Evolutionary conservation across 805 yeast genomes (phyloP), one percentile per base, ranked within the genome.

Genomic region (Kodamaea restingae): DNA sequence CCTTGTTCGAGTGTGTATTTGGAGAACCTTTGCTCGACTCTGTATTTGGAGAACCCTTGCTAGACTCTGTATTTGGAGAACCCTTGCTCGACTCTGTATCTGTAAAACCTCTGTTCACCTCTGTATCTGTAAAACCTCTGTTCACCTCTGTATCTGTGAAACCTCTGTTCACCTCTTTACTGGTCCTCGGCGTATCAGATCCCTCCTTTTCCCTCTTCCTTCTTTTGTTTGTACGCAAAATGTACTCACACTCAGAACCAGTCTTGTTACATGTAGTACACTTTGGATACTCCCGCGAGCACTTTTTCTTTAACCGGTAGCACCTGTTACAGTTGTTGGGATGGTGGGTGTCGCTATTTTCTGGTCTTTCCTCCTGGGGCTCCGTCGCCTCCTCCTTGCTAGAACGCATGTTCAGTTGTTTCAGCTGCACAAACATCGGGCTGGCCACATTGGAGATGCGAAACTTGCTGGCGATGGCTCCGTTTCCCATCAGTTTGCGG

Each of bases 271-370:
- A 68, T 46, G 64, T 58, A 30, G 53, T 48, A 38, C 74, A 68
- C 38, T 46, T 50, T 7, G 73, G 73, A 39, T 59, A 61, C 24
- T 55, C 56, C 36, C 71, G 52, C 33, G 60, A 55, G 44, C 73
- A 68, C 48, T 66, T 65, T 47, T 68, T 68, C 54, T 68, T 68
- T 40, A 68, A 54, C 27, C 66, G 51, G 42, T 68, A 66, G 49
- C 73, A 67, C 15, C 71, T 50, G 25, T 49, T 57, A 42, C 73
- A 67, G 52, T 63, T 67, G 44, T 54, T 56, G 10, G 63, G 56
- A 42, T 63, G 67, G 43, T 61, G 68, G 15, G 63, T 50, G 5
- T 48, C 45, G 29, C 26, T 25, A 22, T 18, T 29, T 18, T 39
- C 45, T 9, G 33, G 10, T 14, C 17, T 30, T 30, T 30, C 32